Conservation (phyloP, 306 rosid genomes). For the Lathyrus oleraceus region DNA sequence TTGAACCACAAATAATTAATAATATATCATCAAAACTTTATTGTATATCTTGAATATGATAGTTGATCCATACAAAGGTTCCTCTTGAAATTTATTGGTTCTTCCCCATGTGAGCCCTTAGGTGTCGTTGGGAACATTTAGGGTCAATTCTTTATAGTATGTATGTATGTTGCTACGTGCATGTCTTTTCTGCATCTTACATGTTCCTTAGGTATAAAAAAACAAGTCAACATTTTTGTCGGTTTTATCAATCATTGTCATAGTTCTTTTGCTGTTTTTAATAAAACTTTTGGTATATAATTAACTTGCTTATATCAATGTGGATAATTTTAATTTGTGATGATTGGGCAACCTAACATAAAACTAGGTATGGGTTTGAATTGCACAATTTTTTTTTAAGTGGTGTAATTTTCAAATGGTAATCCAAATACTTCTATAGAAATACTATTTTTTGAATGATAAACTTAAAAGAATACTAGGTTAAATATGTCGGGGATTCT, state of each 20-base stretch:
- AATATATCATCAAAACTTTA: neutral
- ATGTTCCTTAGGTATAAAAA: constrained; percentile 3
- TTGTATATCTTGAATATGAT: constrained; percentile 10
- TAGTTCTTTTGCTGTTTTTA: neutral
- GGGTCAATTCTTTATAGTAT: constrained; percentile 44
- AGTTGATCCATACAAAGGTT: constrained; percentile 25
- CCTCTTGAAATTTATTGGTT: constrained; percentile 3
- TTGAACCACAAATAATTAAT: constrained; percentile 24
- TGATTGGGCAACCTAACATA: neutral
- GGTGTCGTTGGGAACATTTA: constrained; percentile 43
- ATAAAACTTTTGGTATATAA: neutral
- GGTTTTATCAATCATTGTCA: constrained; percentile 26
- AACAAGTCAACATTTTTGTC: constrained; percentile 42
- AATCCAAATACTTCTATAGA: no score
- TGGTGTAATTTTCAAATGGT: no score
- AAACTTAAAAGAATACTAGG: no score
- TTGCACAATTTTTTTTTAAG: no score
- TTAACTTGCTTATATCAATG: no score
- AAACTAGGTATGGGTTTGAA: no score
- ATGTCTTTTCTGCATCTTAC: constrained; percentile 23
- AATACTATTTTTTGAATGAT: no score
- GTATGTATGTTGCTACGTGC: constrained; percentile 15
- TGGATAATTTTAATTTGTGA: neutral
- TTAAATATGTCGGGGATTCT: no score
- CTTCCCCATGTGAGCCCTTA: constrained; percentile 46